Base-by-base conservation (phyloP, 169 alveolate genomes). In the Plasmodium knowlesi region DNA sequence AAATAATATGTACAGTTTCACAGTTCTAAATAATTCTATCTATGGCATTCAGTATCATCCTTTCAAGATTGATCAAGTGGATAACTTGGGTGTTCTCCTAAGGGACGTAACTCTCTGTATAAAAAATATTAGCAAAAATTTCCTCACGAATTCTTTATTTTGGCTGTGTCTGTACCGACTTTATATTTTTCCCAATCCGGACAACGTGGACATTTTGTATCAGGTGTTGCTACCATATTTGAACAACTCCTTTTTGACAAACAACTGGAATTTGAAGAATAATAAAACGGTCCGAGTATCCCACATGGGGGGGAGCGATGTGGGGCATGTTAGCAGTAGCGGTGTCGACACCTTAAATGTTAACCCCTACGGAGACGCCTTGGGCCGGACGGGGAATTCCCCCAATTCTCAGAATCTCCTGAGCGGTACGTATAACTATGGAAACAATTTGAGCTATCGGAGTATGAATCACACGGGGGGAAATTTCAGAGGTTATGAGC, bases 121-220 rank as follows among this genome's bases (percentile, higher is more conserved):
- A 30, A 96, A 95, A 80, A 98, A 95, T 86, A 96, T 97, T 37
- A 67, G 61, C 22, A 74, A 97, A 30, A 97, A 95, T 67, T 46
- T 96, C 54, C 89, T 97, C 73, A 71, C 96, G 28, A 98, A 97
- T 90, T 93, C 97, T 16, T 84, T 98, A 25, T 97, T 97, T 85
- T 97, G 98, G 98, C 95, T 97, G 82, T 92, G 97, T 76, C 81
- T 96, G 57, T 97, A 95, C 92, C 91, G 98, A 30, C 84, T 97
- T 32, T 92, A 96, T 95, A 95, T 95, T 71, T 95, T 92, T 30
- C 97, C 98, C 19, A 96, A 96, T 83, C 50, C 85, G 10, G 96
- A 94, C 57, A 97, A 97, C 89, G 96, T 95, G 53, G 98, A 95
- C 54, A 94, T 95, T 76, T 95, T 97, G 54, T 97, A 97, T 67